Base-by-base conservation (phyloP, 2,329 filamentous ascomycete species). In the Didymella segeticola region DNA sequence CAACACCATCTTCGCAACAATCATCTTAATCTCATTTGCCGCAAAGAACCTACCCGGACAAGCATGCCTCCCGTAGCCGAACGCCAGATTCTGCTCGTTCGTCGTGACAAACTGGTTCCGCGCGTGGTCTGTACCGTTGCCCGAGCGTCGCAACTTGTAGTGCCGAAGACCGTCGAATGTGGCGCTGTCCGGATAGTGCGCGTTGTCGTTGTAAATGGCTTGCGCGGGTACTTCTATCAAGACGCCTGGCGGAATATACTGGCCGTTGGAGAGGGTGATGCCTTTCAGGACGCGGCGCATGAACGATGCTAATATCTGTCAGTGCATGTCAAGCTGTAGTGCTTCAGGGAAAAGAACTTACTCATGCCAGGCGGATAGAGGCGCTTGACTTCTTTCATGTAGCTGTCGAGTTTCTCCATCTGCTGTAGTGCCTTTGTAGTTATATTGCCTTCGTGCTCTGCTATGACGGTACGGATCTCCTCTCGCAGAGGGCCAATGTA, bases 211-310 rank as follows among this genome's bases (percentile, higher is more conserved):
- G 57, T 70, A 67, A 38, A 73, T 48, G 36, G 68, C 70, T 12
- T 61, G 47, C 0, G 66, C 53, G 30, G 71, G 66, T 3, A 64
- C 59, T 58, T 75, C 73, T 36, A 77, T 58, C 8, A 61, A 46
- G 20, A 66, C 63, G 29, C 75, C 76, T 1, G 68, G 55, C 0
- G 75, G 75, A 5, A 77, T 66, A 52, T 77, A 75, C 41, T 83
- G 80, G 14, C 83, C 83, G 63, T 82, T 82, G 37, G 82, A 83
- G 1, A 85, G 79, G 2, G 77, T 78, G 60, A 85, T 77, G 4
- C 79, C 74, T 59, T 79, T 76, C 29, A 81, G 69, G 9, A 83
- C 81, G 57, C 80, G 82, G 53, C 82, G 80, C 20, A 68, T 66
- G 67, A 84, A 84, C 2, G 81, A 78, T 1, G 73, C 64, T 67